These are phyloP conservation scores for Pilasporangium apinafurcum DNA, from an alignment of 352 stramenopile genomes.

Conservation along the genomic window DNA sequence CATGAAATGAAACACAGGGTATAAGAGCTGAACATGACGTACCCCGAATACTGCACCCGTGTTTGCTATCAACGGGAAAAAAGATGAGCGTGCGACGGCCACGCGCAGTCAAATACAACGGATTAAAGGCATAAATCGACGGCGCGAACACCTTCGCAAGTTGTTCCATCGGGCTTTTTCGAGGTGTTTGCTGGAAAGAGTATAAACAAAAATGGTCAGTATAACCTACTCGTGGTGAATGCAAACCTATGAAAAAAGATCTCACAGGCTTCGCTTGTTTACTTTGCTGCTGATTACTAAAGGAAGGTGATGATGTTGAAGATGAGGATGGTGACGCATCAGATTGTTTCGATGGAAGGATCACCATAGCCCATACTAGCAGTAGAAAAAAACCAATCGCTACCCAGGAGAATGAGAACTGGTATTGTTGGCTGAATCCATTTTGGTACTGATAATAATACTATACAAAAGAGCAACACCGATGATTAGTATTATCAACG, in stretches of 20 bases:
- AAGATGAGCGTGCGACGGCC: slow-evolving; percentile 59
- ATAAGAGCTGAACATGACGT: too few species aligned
- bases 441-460: slow-evolving; percentile 25
- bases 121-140: slow-evolving; percentile 61
- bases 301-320: neutral
- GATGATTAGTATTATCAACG: too few species aligned
- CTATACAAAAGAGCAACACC: neutral
- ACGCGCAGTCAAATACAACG: slow-evolving; percentile 52
- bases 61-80: slow-evolving; percentile 34
- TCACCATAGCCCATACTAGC: slow-evolving; percentile 35
- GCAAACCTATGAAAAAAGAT: too few species aligned
- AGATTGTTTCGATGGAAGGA: slow-evolving; percentile 20
- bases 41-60: slow-evolving; percentile 56
- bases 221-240: neutral
- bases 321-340: too few species aligned
- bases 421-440: slow-evolving; percentile 20
- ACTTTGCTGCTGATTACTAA: neutral
- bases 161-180: slow-evolving; percentile 30
- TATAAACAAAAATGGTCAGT: neutral
- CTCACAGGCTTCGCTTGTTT: too few species aligned
- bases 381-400: slow-evolving; percentile 23
- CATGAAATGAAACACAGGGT: neutral
- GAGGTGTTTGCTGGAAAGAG: slow-evolving; percentile 4
- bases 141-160: slow-evolving; percentile 65
- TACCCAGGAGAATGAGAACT: slow-evolving; percentile 44